A percentile compares a stretch with the other conserved stretches of the same genome.
Evolutionary conservation across 306 rosid species (phyloP).

Genomic region (Urtica urens): DNA sequence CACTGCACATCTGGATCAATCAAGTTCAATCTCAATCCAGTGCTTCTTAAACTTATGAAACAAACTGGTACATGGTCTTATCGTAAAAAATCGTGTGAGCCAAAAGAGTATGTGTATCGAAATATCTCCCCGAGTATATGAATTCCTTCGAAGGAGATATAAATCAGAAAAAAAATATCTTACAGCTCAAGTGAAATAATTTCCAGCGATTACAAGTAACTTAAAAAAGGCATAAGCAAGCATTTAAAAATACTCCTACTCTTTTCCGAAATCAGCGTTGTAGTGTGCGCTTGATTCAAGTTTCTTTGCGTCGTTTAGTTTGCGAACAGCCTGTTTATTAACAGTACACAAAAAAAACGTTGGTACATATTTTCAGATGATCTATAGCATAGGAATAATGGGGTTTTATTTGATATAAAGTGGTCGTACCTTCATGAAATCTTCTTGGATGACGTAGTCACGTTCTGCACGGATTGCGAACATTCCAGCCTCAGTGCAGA

Average conservation of each 20-base stretch:
- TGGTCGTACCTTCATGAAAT: conserved; percentile 75
- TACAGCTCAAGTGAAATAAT: conserved; percentile 6
- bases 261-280: conserved; percentile 77
- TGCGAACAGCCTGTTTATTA: conserved; percentile 56
- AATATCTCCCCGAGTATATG: background rate
- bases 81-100: no score
- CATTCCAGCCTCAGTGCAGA: conserved; percentile 99
- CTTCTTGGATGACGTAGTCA: conserved; percentile 90
- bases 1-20: no score
- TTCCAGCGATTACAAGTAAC: conserved; percentile 1
- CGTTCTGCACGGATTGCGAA: conserved; percentile 95
- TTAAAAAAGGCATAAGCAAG: no score
- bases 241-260: conserved; percentile 20
- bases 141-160: background rate
- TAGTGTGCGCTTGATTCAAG: conserved; percentile 82
- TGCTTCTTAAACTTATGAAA: no score
- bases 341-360: background rate
- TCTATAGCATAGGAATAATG: conserved; percentile 2
- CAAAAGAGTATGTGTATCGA: background rate
- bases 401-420: background rate
- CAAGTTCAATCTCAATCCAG: no score
- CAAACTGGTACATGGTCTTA: no score
- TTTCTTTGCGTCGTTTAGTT: conserved; percentile 62
- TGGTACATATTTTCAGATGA: background rate
- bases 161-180: background rate